These are phyloP conservation scores for Neofusicoccum ribis DNA, from an alignment of 2,329 filamentous ascomycete genomes.

Conservation along the genomic window DNA sequence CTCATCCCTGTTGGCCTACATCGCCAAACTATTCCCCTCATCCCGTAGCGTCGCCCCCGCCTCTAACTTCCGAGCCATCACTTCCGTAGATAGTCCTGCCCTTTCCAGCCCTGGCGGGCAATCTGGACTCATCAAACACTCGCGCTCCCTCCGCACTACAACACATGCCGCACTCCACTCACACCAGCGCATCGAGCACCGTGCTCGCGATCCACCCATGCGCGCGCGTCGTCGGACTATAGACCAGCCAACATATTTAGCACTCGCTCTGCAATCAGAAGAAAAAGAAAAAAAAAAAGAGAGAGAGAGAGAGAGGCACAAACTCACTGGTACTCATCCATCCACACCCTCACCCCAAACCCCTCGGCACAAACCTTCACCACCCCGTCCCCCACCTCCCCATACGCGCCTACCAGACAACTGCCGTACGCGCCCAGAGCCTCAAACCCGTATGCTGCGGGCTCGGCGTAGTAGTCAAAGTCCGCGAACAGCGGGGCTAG, in stretches of 20 bases:
- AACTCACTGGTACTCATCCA: slow-evolving; percentile 18
- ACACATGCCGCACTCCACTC: background rate
- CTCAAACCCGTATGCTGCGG: slow-evolving; percentile 1
- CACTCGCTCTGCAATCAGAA: background rate
- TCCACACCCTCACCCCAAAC: slow-evolving; percentile 1
- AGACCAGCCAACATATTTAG: background rate
- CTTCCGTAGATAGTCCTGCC: too few relatives aligned
- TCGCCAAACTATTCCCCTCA: too few relatives aligned
- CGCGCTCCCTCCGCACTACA: too few relatives aligned
- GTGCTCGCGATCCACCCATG: slow-evolving; percentile 6
- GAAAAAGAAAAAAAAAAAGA: background rate
- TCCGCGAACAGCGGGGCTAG: slow-evolving; percentile 15
- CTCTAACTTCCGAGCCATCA: too few relatives aligned
- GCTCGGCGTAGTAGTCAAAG: slow-evolving; percentile 17
- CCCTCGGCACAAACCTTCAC: slow-evolving; percentile 3
- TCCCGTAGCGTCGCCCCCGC: too few relatives aligned
- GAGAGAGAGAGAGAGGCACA: too few relatives aligned
- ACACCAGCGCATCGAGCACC: slow-evolving; percentile 7
- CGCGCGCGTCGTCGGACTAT: background rate
- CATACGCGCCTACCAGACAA: slow-evolving; percentile 13
- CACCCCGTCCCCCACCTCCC: background rate
- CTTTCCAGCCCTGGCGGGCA: too few relatives aligned
- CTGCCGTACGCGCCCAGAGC: slow-evolving; percentile 3
- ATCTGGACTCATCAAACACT: too few relatives aligned
- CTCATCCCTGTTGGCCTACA: too few relatives aligned